These are phyloP conservation scores for Chlorella sp. DNA, from an alignment of 139 green algal species.

Conservation along the genomic window DNA sequence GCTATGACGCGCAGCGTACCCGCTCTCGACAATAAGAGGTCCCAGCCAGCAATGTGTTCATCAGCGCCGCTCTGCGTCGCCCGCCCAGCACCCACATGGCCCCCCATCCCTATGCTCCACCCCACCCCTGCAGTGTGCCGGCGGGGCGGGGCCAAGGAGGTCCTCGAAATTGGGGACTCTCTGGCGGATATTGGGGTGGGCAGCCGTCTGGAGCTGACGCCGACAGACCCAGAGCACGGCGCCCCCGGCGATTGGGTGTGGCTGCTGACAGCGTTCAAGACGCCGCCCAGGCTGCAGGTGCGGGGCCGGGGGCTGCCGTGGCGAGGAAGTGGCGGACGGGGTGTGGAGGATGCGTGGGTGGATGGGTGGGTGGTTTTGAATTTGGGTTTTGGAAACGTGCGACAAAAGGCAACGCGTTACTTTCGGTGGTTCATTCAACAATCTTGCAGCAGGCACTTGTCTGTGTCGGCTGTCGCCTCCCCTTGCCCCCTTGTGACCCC, in stretches of 20 bases:
- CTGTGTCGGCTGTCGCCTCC: too few species aligned
- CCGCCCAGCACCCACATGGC: neutral
- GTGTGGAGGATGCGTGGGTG: neutral
- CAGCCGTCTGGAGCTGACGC: neutral
- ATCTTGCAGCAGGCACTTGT: neutral
- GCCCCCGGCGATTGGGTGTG: neutral
- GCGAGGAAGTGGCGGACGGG: too few species aligned
- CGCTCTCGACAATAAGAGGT: too few species aligned
- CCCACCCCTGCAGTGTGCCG: slow-evolving; percentile 6
- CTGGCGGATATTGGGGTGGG: slow-evolving; percentile 16
- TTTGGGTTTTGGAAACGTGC: too few species aligned
- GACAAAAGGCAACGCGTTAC: too few species aligned
- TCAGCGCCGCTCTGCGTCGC: too few species aligned
- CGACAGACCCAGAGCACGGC: slow-evolving; percentile 1
- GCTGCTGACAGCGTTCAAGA: slow-evolving; percentile 14
- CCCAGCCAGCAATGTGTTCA: too few species aligned
- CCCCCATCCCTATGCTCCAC: neutral
- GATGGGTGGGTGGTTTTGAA: neutral
- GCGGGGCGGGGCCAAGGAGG: neutral
- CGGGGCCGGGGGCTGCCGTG: neutral
- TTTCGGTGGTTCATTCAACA: too few species aligned
- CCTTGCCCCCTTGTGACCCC: neutral
- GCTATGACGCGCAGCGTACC: too few species aligned
- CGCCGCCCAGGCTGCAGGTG: neutral
- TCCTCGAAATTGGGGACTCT: neutral